Evolutionary conservation across 768 basidiomycete genomes (phyloP), one percentile per base, ranked within the genome.

Genomic region (Epithele typhae): DNA sequence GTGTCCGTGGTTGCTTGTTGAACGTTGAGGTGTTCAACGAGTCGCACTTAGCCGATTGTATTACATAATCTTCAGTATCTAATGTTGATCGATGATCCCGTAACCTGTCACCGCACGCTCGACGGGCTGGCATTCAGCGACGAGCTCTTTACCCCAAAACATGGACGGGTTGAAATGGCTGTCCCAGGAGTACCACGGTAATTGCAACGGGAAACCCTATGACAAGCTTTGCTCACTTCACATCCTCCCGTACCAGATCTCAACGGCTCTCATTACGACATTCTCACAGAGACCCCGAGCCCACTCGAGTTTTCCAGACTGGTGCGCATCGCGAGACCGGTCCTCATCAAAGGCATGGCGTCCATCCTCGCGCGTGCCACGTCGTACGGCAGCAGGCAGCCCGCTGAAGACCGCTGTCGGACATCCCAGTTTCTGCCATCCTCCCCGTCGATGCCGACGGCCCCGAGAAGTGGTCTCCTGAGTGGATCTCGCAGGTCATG

Each of bases 221-320:
- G n/a, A n/a, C n/a, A n/a, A n/a, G n/a, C n/a, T n/a, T n/a, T n/a
- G n/a, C n/a, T n/a, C n/a, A n/a, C n/a, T n/a, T n/a, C n/a, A n/a
- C 27, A 33, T 21, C 12, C 25, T 30, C 22, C 11, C 5, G 4
- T 9, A n/a, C 14, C n/a, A 87, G 84, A 79, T 48, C 61, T 83
- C 58, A 87, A 87, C 55, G 82, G 82, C 14, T 59, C 65, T 27
- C 64, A 70, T 21, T 69, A 77, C 43, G 71, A 77, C 33, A 63
- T 73, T 15, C 63, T 86, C 7, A 67, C 78, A 25, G 47, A 55
- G 11, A 75, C 82, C 12, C 89, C 90, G 21, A 76, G 79, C 0
- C 64, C 86, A 5, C 56, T 89, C 18, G 78, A 90, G 59, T 90
- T 92, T 55, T 70, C 81, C 32, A 70, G 81, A 41, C 65, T 90